Evolutionary conservation across 371 early-diverging fungal genomes (phyloP).

Genomic region (Rhizopus delemar): DNA sequence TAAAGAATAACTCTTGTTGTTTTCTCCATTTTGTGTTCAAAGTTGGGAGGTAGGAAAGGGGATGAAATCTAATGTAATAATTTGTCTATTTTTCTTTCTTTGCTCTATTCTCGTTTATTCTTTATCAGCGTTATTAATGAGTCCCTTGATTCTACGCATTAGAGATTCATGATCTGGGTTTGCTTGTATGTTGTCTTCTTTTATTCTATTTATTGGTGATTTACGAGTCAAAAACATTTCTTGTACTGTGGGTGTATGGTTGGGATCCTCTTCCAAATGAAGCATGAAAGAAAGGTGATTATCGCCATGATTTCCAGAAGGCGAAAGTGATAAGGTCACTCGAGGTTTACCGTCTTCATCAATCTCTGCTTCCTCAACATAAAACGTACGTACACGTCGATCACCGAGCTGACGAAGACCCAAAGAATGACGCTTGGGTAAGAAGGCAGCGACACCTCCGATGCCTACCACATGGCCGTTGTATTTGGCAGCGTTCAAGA

Average conservation of each 20-base stretch:
- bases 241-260: constrained; percentile 1
- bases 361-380: constrained; percentile 62
- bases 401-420: constrained; percentile 30
- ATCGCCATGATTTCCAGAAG: constrained; percentile 9
- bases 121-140: constrained; percentile 9
- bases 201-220: constrained; percentile 12
- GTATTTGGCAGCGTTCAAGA: constrained; percentile 47
- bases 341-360: constrained; percentile 64
- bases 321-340: constrained; percentile 43
- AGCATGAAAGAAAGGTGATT: constrained; percentile 22
- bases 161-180: constrained; percentile 26
- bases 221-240: constrained; percentile 32
- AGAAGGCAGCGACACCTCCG: constrained; percentile 66
- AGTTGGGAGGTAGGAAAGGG: too few relatives aligned
- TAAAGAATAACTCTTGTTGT: too few relatives aligned
- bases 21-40: too few relatives aligned
- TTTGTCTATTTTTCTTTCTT: constrained; percentile 1
- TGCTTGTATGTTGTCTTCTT: constrained; percentile 10
- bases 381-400: constrained; percentile 60
- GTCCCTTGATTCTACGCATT: constrained; percentile 24
- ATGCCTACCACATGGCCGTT: constrained; percentile 64
- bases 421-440: constrained; percentile 44
- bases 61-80: too few relatives aligned
- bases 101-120: neutral
- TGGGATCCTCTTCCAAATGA: constrained; percentile 20